Percentiles rank a stretch among this genome's conserved stretches.
These are phyloP conservation scores for Arbutus unedo DNA, from an alignment of 148 eudicot species.

Conservation along the genomic window DNA sequence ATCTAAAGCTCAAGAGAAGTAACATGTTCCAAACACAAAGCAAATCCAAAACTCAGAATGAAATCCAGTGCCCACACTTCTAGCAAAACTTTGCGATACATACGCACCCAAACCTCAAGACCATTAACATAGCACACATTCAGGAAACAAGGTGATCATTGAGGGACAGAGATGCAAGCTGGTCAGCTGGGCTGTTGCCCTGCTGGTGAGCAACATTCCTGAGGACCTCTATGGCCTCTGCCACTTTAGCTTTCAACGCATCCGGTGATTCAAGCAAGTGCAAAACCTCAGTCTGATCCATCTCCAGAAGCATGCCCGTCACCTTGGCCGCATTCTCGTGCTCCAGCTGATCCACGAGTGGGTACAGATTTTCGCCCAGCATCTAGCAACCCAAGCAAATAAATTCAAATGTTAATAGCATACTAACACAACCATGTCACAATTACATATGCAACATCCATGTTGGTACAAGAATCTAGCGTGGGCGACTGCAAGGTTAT, in stretches of 20 bases:
- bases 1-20: not conserved
- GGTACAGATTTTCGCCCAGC: constrained; percentile 83
- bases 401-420: constrained; percentile 2
- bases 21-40: not conserved
- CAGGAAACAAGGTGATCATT: constrained; percentile 56
- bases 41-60: not conserved
- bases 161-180: constrained; percentile 64
- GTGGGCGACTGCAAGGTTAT: not conserved
- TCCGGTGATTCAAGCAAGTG: constrained; percentile 86
- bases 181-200: constrained; percentile 49
- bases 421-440: not conserved
- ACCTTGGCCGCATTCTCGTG: constrained; percentile 88
- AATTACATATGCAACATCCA: not conserved
- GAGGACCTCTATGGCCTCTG: constrained; percentile 85
- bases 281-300: constrained; percentile 86
- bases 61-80: not conserved
- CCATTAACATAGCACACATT: not conserved
- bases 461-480: not conserved
- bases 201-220: constrained; percentile 68
- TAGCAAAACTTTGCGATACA: not conserved
- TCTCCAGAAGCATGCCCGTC: constrained; percentile 86
- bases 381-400: constrained; percentile 36
- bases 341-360: constrained; percentile 79
- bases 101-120: not conserved
- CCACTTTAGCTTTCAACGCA: constrained; percentile 77